A percentile compares a stretch with the other conserved stretches of the same genome.
phyloP scores from a whole-genome alignment of 495 filamentous ascomycete species.

The Pyronema omphalodes region DNA sequence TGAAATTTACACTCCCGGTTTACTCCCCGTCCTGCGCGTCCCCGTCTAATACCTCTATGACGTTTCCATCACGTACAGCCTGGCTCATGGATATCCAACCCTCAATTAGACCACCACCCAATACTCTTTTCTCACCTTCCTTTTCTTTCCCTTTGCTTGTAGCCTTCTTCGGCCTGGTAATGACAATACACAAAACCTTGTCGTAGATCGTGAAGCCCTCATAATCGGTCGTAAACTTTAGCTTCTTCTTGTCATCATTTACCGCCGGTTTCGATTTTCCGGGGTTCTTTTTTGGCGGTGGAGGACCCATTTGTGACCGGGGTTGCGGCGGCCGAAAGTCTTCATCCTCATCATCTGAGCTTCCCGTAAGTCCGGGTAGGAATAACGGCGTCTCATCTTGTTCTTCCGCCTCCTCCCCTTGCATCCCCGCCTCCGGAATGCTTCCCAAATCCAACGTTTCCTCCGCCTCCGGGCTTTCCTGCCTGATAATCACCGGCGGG shows the following conservation, averaged over 20 bases:
- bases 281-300: background rate
- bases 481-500: slow-evolving; percentile 23
- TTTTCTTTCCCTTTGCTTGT: background rate
- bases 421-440: no score
- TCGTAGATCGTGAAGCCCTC: slow-evolving; percentile 93
- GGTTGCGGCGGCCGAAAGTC: slow-evolving; percentile 24
- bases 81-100: slow-evolving; percentile 24
- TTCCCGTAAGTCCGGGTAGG: slow-evolving; percentile 7
- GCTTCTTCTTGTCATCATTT: slow-evolving; percentile 72
- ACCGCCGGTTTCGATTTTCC: slow-evolving; percentile 8
- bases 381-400: background rate
- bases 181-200: slow-evolving; percentile 71
- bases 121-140: slow-evolving; percentile 20
- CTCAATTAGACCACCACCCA: slow-evolving; percentile 14
- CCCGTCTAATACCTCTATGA: slow-evolving; percentile 2
- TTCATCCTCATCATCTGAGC: slow-evolving; percentile 4
- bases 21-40: slow-evolving; percentile 10
- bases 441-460: background rate
- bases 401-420: background rate
- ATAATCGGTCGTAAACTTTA: slow-evolving; percentile 65
- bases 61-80: slow-evolving; percentile 7
- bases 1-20: no score
- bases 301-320: background rate
- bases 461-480: slow-evolving; percentile 24
- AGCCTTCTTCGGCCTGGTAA: slow-evolving; percentile 45